Conservation (phyloP, 2,329 filamentous ascomycete genomes). For the Apiospora arundinis region DNA sequence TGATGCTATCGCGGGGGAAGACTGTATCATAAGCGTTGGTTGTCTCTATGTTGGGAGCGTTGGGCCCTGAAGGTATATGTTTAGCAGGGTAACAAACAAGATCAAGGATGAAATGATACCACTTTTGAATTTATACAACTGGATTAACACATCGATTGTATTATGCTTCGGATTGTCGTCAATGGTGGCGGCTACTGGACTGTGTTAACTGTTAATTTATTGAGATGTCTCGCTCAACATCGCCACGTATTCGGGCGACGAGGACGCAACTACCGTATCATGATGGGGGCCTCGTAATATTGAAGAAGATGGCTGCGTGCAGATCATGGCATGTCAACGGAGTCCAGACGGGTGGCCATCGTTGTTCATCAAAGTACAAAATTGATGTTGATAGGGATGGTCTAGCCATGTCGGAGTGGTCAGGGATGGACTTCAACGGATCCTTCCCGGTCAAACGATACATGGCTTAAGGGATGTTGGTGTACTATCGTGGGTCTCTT, state of each 20-base stretch:
- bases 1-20: slow-evolving; percentile 10
- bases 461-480: background rate
- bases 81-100: slow-evolving; percentile 18
- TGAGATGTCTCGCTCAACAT: no score
- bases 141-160: background rate
- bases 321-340: background rate
- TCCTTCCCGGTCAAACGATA: background rate
- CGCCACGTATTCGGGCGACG: no score
- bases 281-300: no score
- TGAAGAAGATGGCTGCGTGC: background rate
- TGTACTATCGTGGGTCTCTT: background rate
- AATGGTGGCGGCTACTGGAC: background rate
- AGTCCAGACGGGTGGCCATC: background rate
- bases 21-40: slow-evolving; percentile 16
- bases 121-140: slow-evolving; percentile 6
- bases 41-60: background rate
- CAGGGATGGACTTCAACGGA: background rate
- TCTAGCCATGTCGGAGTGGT: background rate
- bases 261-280: no score
- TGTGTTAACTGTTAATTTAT: background rate
- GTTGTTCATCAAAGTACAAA: background rate
- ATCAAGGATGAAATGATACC: slow-evolving; percentile 19
- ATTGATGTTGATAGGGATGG: background rate
- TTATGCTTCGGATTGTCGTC: background rate
- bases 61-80: slow-evolving; percentile 11